Evolutionary conservation across 2,329 filamentous ascomycete genomes (phyloP), one percentile per base, ranked within the genome.

Genomic region (Pseudogymnoascus sp.): DNA sequence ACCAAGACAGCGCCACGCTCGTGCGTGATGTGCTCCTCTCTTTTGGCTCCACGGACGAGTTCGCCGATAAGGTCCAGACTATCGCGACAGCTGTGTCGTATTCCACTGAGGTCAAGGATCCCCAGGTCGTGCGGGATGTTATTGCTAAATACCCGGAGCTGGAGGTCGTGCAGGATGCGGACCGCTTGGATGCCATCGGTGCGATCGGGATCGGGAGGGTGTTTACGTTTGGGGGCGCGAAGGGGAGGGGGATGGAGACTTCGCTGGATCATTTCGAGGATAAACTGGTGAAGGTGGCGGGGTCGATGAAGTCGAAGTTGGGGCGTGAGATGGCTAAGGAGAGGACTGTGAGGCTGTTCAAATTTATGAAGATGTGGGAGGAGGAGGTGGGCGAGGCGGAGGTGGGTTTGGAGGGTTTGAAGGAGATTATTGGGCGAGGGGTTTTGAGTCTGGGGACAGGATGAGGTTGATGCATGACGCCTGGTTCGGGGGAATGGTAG

Each of bases 141-240:
- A 79, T 96, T n/a, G 73, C 73, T 5, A 72, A 77, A 31, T 79
- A 90, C 73, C 90, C 90, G 1, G 91, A 95, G 75, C 79, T 95
- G 36, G 92, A 85, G 0, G 84, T 96, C 60, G 92, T 97, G 34
- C 93, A 97, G 77, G 93, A 97, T 75, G 93, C 93, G 3, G 93
- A 97, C 78, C 82, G 93, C 6, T 79, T 98, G n/a, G 93, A 98
- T 77, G 90, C 92, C 3, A 87, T 97, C 61, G 93, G 93, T 0
- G 91, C 90, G 0, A 84, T 97, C 31, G 93, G 93, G 0, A 87
- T 96, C 64, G 93, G 85, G 1, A 80, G 93, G 48, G 85, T 84
- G 43, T 93, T 95, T 74, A 86, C 88, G 0, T 97, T 86, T 74
- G 85, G 89, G 0, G 92, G 88, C 0, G 88, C 86, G 10, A 85